Evolutionary conservation across 331 rosid genomes (phyloP), one percentile per base, ranked within the genome.

Genomic region (Pyracantha coccinea): DNA sequence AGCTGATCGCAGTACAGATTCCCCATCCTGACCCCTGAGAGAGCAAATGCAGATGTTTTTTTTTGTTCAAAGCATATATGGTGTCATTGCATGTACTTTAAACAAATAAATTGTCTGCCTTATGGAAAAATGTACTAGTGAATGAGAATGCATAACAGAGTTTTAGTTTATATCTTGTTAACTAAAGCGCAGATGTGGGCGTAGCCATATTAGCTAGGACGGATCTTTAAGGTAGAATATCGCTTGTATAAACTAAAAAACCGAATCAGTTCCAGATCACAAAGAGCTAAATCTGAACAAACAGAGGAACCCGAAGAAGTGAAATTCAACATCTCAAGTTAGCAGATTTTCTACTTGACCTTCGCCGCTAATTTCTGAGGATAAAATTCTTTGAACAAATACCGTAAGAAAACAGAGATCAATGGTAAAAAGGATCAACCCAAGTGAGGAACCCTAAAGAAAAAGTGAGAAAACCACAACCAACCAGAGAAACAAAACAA

Each of bases 1-100:
- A 88, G 79, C 27, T 91, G 88, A 58, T 94, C 98, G 75, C 90
- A 91, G 83, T 90, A 90, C 58, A 90, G 70, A 69, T 73, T 90
- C 3, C 94, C 91, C 84, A 88, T 77, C 83, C 97, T 83, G 81
- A 83, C 87, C 41, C 96, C 98, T 94, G 87, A 78, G 32, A 71
- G 1, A 66, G 32, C 41, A 61, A 29, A 14, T 5, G 19, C 81
- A 76, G 7, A 61, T 50, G 19, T 71, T 54, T 67, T 72, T 71
- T 54, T 67, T 72, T 16, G 33, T 31, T 55, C 66, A 55, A 70
- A 29, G 45, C 4, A 70, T 28, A 29, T 28, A 19, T 29, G 63
- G 47, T 7, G 20, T 71, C 62, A 28, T 32, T 21, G 2, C 35
- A 58, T 20, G 28, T 41, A 41, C 47, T 1, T 4, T 38, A 10